Conservation (phyloP, 2,329 filamentous ascomycete species). For the Ophiostoma sp. region DNA sequence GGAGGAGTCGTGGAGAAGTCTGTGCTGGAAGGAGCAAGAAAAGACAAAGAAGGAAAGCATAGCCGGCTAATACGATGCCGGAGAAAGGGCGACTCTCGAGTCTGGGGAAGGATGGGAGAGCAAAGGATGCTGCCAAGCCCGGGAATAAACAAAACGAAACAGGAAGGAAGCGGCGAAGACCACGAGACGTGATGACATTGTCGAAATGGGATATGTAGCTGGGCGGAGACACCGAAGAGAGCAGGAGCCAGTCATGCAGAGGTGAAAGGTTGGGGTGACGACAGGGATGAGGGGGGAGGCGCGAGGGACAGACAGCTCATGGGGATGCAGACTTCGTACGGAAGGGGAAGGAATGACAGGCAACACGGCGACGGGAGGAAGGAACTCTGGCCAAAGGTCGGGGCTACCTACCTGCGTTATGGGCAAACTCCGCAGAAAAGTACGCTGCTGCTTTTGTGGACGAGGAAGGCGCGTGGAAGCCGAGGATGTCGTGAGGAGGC, state of each 20-base stretch:
- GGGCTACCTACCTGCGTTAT: background rate
- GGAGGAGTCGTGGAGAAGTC: background rate
- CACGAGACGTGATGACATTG: conserved; percentile 13
- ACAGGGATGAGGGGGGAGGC: conserved; percentile 13
- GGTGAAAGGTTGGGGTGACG: conserved; percentile 3
- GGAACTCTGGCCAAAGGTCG: background rate
- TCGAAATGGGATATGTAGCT: background rate
- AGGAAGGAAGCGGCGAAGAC: conserved; percentile 12
- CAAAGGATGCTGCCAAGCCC: background rate
- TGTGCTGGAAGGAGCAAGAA: background rate
- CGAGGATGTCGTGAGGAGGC: background rate
- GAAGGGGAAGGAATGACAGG: background rate
- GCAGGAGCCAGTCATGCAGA: background rate
- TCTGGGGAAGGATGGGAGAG: background rate
- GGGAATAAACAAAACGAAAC: background rate
- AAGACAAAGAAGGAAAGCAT: background rate
- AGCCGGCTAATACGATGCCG: background rate
- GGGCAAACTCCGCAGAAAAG: background rate
- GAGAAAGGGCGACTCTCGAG: background rate
- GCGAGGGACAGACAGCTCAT: background rate
- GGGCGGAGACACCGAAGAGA: background rate
- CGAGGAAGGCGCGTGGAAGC: background rate
- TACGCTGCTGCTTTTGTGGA: background rate
- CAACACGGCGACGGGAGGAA: conserved; percentile 7
- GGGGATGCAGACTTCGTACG: background rate